phyloP scores from a whole-genome alignment of 352 stramenopile species.

The Phytophthora cajani region DNA sequence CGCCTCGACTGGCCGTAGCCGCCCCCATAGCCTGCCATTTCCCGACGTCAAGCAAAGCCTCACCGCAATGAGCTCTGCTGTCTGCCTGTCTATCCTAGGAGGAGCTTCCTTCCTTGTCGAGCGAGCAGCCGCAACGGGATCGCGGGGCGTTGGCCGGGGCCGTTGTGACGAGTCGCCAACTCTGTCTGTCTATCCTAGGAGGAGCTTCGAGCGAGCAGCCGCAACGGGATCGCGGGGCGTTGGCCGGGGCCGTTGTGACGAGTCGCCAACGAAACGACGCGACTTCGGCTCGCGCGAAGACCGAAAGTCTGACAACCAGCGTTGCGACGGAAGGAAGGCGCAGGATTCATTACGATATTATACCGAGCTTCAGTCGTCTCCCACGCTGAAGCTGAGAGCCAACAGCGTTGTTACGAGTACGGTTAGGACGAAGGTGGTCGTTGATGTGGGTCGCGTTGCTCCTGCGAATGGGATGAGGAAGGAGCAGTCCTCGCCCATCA shows the following conservation, averaged over 20 bases:
- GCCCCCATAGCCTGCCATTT: slow-evolving; percentile 49
- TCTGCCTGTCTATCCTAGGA: slow-evolving; percentile 9
- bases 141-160: slow-evolving; percentile 1
- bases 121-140: slow-evolving; percentile 31
- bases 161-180: slow-evolving; percentile 40
- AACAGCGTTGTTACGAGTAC: slow-evolving; percentile 20
- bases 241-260: slow-evolving; percentile 27
- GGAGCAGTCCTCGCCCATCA: slow-evolving; percentile 87
- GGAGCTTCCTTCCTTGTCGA: slow-evolving; percentile 5
- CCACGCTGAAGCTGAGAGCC: slow-evolving; percentile 20
- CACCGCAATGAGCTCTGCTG: slow-evolving; percentile 1
- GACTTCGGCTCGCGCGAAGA: not conserved
- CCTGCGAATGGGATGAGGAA: slow-evolving; percentile 76
- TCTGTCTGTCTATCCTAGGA: slow-evolving; percentile 9
- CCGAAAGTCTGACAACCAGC: slow-evolving; percentile 2
- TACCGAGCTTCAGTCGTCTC: slow-evolving; percentile 15
- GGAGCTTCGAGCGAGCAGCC: slow-evolving; percentile 14
- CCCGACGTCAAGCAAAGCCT: not conserved
- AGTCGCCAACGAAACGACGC: slow-evolving; percentile 43
- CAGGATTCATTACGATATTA: not conserved
- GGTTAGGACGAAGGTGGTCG: slow-evolving; percentile 1
- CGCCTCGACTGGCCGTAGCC: slow-evolving; percentile 69
- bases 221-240: slow-evolving; percentile 28
- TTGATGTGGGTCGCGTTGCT: slow-evolving; percentile 21
- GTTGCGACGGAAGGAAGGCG: not conserved